phyloP scores from a whole-genome alignment of 306 rosid species.

The Lathyrus sativus region DNA sequence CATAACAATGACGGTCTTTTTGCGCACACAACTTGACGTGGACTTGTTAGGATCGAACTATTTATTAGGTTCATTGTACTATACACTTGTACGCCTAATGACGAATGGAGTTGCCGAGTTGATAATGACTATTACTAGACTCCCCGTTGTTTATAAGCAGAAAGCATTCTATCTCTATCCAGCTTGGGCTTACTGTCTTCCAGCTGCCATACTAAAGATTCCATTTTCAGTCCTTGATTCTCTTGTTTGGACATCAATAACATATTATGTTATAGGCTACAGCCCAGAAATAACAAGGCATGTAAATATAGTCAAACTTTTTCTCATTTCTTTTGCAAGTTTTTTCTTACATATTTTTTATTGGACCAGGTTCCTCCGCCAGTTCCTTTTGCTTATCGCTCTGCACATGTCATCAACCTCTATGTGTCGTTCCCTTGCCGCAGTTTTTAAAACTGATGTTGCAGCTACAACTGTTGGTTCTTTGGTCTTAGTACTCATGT shows the following conservation, averaged over 20 bases:
- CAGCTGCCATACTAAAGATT: conserved; percentile 56
- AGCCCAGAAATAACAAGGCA: conserved; percentile 63
- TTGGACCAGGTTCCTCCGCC: conserved; percentile 53
- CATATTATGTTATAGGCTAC: conserved; percentile 65
- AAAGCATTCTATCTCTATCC: conserved; percentile 61
- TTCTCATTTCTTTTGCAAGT: conserved; percentile 9
- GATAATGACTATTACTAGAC: conserved; percentile 64
- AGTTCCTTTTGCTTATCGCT: conserved; percentile 53
- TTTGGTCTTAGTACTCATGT: conserved; percentile 47
- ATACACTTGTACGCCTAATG: conserved; percentile 64
- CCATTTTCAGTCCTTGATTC: conserved; percentile 61
- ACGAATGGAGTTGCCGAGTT: conserved; percentile 84
- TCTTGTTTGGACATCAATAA: conserved; percentile 57
- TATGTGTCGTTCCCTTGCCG: conserved; percentile 57
- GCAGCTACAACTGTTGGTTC: conserved; percentile 55
- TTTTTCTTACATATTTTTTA: conserved; percentile 33
- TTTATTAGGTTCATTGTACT: conserved; percentile 71
- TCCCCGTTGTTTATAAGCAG: conserved; percentile 65
- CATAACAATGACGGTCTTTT: conserved; percentile 76
- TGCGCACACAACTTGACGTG: conserved; percentile 55
- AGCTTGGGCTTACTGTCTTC: conserved; percentile 66
- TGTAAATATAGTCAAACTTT: not conserved
- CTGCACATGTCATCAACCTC: conserved; percentile 62
- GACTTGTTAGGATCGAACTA: conserved; percentile 58
- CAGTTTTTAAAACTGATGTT: conserved; percentile 55